Evolutionary conservation across 768 basidiomycete genomes (phyloP).

Genomic region (Tricholoma flavovirens): DNA sequence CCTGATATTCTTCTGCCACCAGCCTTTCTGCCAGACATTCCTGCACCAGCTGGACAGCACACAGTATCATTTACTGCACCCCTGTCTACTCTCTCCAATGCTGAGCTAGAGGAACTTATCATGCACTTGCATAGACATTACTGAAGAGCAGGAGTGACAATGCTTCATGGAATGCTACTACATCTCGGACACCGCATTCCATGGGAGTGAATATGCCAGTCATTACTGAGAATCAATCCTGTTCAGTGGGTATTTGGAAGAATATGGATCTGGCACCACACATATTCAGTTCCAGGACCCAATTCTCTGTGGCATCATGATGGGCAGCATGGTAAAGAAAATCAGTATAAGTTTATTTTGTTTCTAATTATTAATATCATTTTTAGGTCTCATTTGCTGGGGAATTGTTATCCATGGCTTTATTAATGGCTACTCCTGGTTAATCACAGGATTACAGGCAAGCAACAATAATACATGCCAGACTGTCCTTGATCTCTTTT

Average conservation of each 20-base stretch:
- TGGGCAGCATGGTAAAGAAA: conserved; percentile 29
- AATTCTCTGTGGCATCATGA: conserved; percentile 33
- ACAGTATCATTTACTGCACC: neutral
- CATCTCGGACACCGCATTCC: conserved; percentile 9
- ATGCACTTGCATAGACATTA: neutral
- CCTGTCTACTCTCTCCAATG: neutral
- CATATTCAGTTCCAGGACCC: conserved; percentile 22
- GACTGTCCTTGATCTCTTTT: conserved; percentile 32
- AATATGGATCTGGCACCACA: conserved; percentile 13
- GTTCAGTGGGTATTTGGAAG: conserved; percentile 13
- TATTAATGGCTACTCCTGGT: conserved; percentile 21
- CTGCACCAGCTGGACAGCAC: neutral
- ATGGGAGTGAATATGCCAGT: conserved; percentile 7
- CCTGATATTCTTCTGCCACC: neutral
- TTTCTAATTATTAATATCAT: neutral
- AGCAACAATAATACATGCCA: conserved; percentile 32
- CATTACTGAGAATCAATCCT: conserved; percentile 13
- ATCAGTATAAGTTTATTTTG: neutral
- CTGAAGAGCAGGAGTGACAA: conserved; percentile 15
- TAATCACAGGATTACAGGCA: conserved; percentile 22
- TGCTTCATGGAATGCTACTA: conserved; percentile 18
- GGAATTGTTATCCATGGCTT: conserved; percentile 27
- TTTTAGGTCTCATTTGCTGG: conserved; percentile 27
- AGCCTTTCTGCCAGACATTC: neutral
- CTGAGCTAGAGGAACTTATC: neutral